Evolutionary conservation across 441 rosid species (phyloP), one percentile per base, ranked within the genome.

Genomic region (Euphorbia celastroides): DNA sequence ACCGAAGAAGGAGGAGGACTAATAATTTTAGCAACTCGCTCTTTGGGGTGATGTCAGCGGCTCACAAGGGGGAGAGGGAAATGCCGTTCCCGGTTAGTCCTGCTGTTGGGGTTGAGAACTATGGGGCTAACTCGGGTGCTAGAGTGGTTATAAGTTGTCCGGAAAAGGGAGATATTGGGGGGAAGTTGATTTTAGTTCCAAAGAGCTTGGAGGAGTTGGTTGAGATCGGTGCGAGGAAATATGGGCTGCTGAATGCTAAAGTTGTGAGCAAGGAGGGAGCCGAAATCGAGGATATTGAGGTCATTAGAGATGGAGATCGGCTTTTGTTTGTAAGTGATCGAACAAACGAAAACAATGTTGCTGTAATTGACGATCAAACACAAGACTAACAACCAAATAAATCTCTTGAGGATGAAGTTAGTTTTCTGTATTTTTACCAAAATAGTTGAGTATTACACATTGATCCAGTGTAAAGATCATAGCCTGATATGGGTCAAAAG

Each of bases 261-360:
- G 74, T 90, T 67, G 41, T 77, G 34, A 81, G 48, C 72, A 78
- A 81, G 79, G 86, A 79, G 0, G 62, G 81, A 51, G 91, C 91
- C 26, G 91, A 82, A 73, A 81, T 90, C 46, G 97, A 88, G 5
- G 83, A 78, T 57, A 76, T 88, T 7, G 86, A 78, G 59, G 83
- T 86, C 27, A 81, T 88, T 17, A 81, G 90, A 81, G 97, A 88
- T 19, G 89, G 89, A 3, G 93, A 90, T 74, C 86, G 78, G 77
- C 85, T 90, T 32, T 51, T 85, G 54, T 80, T 86, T 63, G 72
- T 71, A 16, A 31, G 75, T 31, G 65, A 63, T 36, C 64, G 11
- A 62, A 48, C 51, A 0, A 32, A 57, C 48, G 69, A 57, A 50
- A 60, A 55, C 42, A 48, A 65, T 48, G 41, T 36, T n/a, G 41